A percentile compares a stretch with the other conserved stretches of the same genome.
Evolutionary conservation across 192 early-diverging fungal genomes (phyloP).

Genomic region (Oehlia diaphana): DNA sequence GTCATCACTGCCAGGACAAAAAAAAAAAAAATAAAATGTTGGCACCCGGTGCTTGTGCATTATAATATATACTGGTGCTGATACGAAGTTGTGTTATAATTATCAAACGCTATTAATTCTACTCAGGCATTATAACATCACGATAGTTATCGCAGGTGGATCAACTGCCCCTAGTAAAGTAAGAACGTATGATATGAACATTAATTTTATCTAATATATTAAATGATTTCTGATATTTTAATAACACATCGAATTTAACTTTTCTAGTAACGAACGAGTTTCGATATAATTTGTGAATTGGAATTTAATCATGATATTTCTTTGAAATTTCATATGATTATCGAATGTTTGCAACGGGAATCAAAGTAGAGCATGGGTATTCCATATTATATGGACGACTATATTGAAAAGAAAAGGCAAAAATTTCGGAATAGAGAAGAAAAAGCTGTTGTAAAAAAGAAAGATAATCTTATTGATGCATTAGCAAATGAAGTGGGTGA

Average conservation of each 20-base stretch:
- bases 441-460: neutral
- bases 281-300: constrained; percentile 26
- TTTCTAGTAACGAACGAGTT: constrained; percentile 16
- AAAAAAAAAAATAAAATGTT: no score
- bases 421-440: neutral
- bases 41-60: no score
- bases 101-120: no score
- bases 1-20: no score
- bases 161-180: no score
- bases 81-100: no score
- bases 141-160: no score
- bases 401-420: constrained; percentile 7
- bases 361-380: constrained; percentile 21
- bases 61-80: no score
- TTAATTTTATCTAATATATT: no score
- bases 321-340: neutral
- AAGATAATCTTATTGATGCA: neutral
- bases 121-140: no score
- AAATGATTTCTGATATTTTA: no score
- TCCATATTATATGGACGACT: constrained; percentile 14
- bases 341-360: constrained; percentile 9
- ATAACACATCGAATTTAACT: neutral
- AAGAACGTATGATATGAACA: no score
- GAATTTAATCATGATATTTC: neutral
- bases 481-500: neutral